Conservation (phyloP, 768 basidiomycete genomes). For the Boletus coccyginus region DNA sequence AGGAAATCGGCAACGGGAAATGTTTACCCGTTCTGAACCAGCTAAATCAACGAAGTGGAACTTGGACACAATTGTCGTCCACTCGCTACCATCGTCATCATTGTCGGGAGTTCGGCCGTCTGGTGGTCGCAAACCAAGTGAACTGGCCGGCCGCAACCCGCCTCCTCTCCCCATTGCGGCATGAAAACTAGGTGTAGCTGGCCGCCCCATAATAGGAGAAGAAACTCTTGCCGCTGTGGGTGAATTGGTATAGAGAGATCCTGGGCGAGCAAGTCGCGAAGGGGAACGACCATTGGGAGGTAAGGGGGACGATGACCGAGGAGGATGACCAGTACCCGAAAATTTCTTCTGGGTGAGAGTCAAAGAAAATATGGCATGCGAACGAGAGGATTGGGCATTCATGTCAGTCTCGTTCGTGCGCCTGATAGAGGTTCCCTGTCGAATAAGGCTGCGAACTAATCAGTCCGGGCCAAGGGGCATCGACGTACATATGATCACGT, state of each 20-base stretch:
- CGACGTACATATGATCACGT: constrained; percentile 35
- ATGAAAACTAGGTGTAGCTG: constrained; percentile 76
- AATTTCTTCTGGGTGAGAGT: constrained; percentile 90
- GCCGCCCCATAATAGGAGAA: constrained; percentile 76
- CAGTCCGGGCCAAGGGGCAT: constrained; percentile 16
- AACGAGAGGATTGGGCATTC: constrained; percentile 98
- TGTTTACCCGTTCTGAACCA: constrained; percentile 83
- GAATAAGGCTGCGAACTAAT: constrained; percentile 63
- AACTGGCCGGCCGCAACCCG: constrained; percentile 71
- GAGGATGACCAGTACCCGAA: constrained; percentile 64
- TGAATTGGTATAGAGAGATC: constrained; percentile 60
- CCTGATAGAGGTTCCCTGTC: constrained; percentile 85
- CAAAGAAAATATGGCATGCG: constrained; percentile 98
- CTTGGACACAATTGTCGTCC: constrained; percentile 89
- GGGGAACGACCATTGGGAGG: constrained; percentile 71
- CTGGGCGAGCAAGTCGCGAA: constrained; percentile 80
- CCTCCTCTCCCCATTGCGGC: constrained; percentile 69
- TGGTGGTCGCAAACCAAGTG: constrained; percentile 64
- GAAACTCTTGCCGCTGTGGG: constrained; percentile 46
- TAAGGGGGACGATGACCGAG: constrained; percentile 74
- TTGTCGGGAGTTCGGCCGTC: constrained; percentile 37
- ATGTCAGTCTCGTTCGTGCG: constrained; percentile 97
- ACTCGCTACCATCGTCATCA: constrained; percentile 74
- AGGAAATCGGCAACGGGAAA: constrained; percentile 3
- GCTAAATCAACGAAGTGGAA: constrained; percentile 99